Percentiles rank a stretch among this genome's conserved stretches.
phyloP scores from a whole-genome alignment of 805 yeast genomes.

The Starmerella powellii region DNA sequence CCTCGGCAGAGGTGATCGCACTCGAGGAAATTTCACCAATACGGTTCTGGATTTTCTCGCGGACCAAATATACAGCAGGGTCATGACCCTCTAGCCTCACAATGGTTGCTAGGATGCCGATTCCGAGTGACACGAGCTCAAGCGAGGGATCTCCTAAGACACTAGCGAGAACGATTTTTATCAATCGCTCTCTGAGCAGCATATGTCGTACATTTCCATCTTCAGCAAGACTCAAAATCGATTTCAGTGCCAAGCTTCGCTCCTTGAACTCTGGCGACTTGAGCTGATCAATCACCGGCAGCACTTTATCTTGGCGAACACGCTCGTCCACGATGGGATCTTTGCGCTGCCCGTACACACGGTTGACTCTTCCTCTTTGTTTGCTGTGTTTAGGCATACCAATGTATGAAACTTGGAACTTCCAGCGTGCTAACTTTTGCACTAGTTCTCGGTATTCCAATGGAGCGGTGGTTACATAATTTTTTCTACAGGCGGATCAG shows the following conservation, averaged over 20 bases:
- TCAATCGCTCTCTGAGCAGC: slow-evolving; percentile 58
- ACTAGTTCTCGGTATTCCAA: background rate
- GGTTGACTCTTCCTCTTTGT: slow-evolving; percentile 3
- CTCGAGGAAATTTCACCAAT: background rate
- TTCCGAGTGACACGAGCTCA: slow-evolving; percentile 69
- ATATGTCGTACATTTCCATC: slow-evolving; percentile 50
- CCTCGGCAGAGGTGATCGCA: background rate
- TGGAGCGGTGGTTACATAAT: slow-evolving; percentile 2
- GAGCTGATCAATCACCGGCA: slow-evolving; percentile 57
- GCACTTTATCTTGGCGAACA: slow-evolving; percentile 43
- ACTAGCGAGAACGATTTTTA: slow-evolving; percentile 51
- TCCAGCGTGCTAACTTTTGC: no score
- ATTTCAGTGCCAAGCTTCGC: slow-evolving; percentile 61
- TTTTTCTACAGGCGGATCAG: no score
- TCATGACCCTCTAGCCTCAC: slow-evolving; percentile 83
- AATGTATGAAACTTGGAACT: no score
- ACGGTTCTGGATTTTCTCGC: slow-evolving; percentile 43
- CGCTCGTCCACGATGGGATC: slow-evolving; percentile 35
- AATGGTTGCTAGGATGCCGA: slow-evolving; percentile 68
- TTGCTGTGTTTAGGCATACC: slow-evolving; percentile 15
- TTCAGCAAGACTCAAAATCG: slow-evolving; percentile 59
- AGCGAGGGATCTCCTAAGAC: slow-evolving; percentile 54
- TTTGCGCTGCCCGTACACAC: slow-evolving; percentile 18
- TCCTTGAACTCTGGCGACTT: slow-evolving; percentile 56
- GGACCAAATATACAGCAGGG: slow-evolving; percentile 59